phyloP scores from a whole-genome alignment of 345 rosid genomes.

The Mallotus nudiflorus region DNA sequence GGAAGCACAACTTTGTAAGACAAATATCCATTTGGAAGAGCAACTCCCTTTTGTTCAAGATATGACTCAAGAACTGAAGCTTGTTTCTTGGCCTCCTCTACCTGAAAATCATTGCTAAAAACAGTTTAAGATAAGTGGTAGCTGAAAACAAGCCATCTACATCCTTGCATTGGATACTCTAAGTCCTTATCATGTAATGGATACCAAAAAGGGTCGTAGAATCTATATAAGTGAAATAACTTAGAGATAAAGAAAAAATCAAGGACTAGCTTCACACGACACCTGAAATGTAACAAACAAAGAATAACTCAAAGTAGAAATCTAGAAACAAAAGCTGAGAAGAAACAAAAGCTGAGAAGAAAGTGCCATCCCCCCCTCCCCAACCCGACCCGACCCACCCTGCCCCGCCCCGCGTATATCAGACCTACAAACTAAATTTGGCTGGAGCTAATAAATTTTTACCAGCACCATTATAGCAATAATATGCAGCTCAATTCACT shows the following conservation, averaged over 20 bases:
- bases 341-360: neutral
- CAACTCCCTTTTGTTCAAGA: constrained; percentile 83
- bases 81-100: constrained; percentile 55
- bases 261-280: neutral
- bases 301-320: neutral
- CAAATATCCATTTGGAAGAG: constrained; percentile 76
- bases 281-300: no score
- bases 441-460: neutral
- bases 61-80: constrained; percentile 80
- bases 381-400: no score
- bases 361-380: no score
- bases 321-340: no score
- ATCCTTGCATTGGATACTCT: neutral
- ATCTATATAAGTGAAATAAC: neutral
- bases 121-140: neutral
- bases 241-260: neutral
- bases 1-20: constrained; percentile 86
- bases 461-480: neutral
- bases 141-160: neutral
- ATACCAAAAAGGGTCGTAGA: neutral
- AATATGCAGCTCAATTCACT: neutral
- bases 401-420: no score
- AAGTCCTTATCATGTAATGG: neutral
- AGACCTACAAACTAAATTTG: neutral
- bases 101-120: constrained; percentile 37